Base-by-base conservation (phyloP, 2,329 filamentous ascomycete species). In the Macrophomina phaseolina region DNA sequence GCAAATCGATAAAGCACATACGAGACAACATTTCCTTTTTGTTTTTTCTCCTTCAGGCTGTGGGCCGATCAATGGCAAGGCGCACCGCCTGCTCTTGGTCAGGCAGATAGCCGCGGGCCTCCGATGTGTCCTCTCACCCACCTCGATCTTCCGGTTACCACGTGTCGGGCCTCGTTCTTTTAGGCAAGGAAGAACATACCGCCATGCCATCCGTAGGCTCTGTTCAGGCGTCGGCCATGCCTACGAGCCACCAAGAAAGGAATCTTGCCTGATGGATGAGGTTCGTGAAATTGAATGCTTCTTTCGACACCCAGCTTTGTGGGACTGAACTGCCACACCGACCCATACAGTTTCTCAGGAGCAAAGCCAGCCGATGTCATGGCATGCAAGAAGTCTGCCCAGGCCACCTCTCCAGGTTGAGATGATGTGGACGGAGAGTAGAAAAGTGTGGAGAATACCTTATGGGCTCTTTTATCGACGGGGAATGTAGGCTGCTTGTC, bases 281-380 rank as follows among this genome's bases (percentile, higher is more conserved):
- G 87, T 71, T 89, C 86, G 68, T 89, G 86, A 68, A 89, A 86
- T 64, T 87, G 84, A 38, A 89, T 89, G 30, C 80, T 81, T 4
- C 82, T 74, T 46, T 81, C 76, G 0, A 82, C 77, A 63, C 83
- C 79, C 28, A 81, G 67, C 3, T 69, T 70, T 4, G 72, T 72
- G 3, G 83, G 83, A 14, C 77, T 79, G 68, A 89, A 89, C 11
- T 87, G 84, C 87, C 87, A 90, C 0, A 84, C 83, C 1, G 85
- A 89, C 0, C 86, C 86, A 67, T 88, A 87, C 0, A 89, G 78
- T 74, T 90, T 89, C 74, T 86, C 77, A 0, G 81, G 80, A 0
- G 71, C 67, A 64, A 89, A 88, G 0, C 86, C 87, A 0, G 79
- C 78, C 0, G 77, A 77, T 0, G 70, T 68, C 82, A 88, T 83